A percentile compares a stretch with the other conserved stretches of the same genome.
Conservation (phyloP, 208 protist species). For the Crithidia bombi region DNA sequence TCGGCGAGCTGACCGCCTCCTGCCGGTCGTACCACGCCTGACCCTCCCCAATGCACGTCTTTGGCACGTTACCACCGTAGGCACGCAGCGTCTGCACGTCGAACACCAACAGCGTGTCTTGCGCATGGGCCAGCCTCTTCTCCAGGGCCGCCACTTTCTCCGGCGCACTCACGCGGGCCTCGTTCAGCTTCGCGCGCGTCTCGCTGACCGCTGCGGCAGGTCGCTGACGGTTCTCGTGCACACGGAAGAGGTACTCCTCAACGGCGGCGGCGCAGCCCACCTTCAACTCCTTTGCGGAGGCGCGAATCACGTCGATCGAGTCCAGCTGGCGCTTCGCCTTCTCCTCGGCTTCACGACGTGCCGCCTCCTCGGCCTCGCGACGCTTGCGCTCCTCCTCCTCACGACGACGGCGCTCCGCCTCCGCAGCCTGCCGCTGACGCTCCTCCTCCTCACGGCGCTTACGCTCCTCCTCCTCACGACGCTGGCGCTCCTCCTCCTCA, state of each 20-base stretch:
- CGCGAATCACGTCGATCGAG: slow-evolving; percentile 27
- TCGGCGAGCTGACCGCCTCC: slow-evolving; percentile 11
- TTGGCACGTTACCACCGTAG: slow-evolving; percentile 44
- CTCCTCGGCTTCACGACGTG: slow-evolving; percentile 10
- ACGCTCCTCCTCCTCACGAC: slow-evolving; percentile 14
- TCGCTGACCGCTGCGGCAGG: slow-evolving; percentile 21
- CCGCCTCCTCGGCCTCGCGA: slow-evolving; percentile 5
- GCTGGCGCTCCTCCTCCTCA: slow-evolving; percentile 13
- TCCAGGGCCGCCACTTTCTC: slow-evolving; percentile 24
- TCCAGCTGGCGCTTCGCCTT: slow-evolving; percentile 25
- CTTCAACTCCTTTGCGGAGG: slow-evolving; percentile 26
- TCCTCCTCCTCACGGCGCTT: slow-evolving; percentile 1
- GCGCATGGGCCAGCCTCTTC: slow-evolving; percentile 16
- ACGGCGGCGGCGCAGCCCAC: slow-evolving; percentile 36
- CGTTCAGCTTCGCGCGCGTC: slow-evolving; percentile 55
- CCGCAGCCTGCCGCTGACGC: neutral
- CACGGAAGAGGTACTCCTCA: slow-evolving; percentile 42
- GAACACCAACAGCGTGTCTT: slow-evolving; percentile 30
- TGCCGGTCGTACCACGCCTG: slow-evolving; percentile 23
- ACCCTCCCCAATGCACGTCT: slow-evolving; percentile 49
- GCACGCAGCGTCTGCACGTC: slow-evolving; percentile 31
- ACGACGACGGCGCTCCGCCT: slow-evolving; percentile 1
- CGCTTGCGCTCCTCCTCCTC: slow-evolving; percentile 6
- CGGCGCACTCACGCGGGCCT: slow-evolving; percentile 41
- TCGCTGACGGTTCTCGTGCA: slow-evolving; percentile 33